phyloP scores from a whole-genome alignment of 2,329 filamentous ascomycete species.

The Penicillium sclerotiorum region DNA sequence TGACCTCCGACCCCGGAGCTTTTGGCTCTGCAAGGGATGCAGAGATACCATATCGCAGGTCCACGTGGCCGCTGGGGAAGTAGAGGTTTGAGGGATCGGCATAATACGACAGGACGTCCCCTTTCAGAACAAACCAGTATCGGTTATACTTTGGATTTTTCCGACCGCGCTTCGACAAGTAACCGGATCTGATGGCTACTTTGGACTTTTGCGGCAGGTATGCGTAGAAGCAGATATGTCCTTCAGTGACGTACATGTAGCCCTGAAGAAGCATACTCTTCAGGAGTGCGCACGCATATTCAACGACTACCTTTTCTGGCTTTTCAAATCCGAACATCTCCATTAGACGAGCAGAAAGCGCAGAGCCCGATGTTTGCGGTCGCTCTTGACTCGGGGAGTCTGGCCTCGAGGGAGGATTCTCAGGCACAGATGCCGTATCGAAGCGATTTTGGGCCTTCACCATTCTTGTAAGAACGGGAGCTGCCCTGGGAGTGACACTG shows the following conservation, averaged over 20 bases:
- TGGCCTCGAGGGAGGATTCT: constrained; percentile 22
- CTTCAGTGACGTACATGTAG: constrained; percentile 91
- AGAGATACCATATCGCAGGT: constrained; percentile 87
- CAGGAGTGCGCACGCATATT: constrained; percentile 91
- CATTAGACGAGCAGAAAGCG: constrained; percentile 71
- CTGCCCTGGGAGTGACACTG: constrained; percentile 53
- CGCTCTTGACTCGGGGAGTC: constrained; percentile 54
- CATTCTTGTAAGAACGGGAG: constrained; percentile 77
- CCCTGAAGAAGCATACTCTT: constrained; percentile 91
- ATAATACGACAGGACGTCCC: constrained; percentile 90
- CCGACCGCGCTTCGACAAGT: constrained; percentile 83
- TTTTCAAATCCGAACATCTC: constrained; percentile 83
- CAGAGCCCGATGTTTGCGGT: constrained; percentile 52
- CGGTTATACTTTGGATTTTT: constrained; percentile 84
- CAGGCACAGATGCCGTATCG: constrained; percentile 25
- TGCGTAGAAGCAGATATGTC: constrained; percentile 95
- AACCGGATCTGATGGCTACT: constrained; percentile 79
- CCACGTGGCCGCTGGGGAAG: constrained; percentile 88
- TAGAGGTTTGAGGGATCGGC: constrained; percentile 81
- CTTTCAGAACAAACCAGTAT: constrained; percentile 92
- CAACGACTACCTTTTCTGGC: constrained; percentile 81
- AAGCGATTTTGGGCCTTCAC: constrained; percentile 71
- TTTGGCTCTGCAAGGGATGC: constrained; percentile 72
- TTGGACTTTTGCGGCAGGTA: constrained; percentile 92
- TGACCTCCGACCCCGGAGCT: constrained; percentile 69